Evolutionary conservation across 805 yeast genomes (phyloP).

Genomic region (Groenewaldozyma salmanticensis): DNA sequence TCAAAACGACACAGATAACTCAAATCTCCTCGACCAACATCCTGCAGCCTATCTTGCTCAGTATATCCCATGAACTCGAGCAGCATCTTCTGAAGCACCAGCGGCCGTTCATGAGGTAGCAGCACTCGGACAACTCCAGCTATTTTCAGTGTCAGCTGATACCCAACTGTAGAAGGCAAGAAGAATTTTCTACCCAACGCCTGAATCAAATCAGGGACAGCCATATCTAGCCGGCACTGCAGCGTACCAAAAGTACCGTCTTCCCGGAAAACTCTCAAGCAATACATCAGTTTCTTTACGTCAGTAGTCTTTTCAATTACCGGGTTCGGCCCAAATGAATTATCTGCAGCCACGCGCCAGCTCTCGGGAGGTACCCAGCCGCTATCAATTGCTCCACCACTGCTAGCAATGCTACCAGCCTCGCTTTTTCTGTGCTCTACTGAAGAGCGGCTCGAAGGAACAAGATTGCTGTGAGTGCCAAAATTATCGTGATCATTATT

Average conservation of each 20-base stretch:
- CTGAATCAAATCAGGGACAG: slow-evolving; percentile 64
- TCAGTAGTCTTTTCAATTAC: slow-evolving; percentile 6
- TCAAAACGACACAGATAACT: slow-evolving; percentile 75
- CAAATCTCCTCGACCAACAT: slow-evolving; percentile 75
- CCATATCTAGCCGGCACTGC: slow-evolving; percentile 67
- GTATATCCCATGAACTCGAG: slow-evolving; percentile 69
- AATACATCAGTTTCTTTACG: slow-evolving; percentile 14
- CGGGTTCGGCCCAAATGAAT: background rate
- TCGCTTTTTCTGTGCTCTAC: background rate
- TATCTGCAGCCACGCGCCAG: slow-evolving; percentile 18
- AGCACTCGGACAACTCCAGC: slow-evolving; percentile 70
- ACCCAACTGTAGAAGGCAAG: slow-evolving; percentile 58
- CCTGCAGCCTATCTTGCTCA: slow-evolving; percentile 65
- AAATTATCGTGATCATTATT: too few relatives aligned
- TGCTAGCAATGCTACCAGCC: background rate
- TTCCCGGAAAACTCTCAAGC: slow-evolving; percentile 65
- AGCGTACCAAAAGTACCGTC: slow-evolving; percentile 82
- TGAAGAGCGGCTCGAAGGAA: background rate
- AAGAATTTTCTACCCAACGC: slow-evolving; percentile 71
- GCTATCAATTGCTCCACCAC: slow-evolving; percentile 2
- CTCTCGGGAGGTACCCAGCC: slow-evolving; percentile 22
- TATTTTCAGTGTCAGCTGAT: slow-evolving; percentile 61
- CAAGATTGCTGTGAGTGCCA: too few relatives aligned
- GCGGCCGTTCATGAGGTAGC: slow-evolving; percentile 63
- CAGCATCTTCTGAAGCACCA: slow-evolving; percentile 65